phyloP scores from a whole-genome alignment of 306 rosid genomes.

The Prunus kanzakura region DNA sequence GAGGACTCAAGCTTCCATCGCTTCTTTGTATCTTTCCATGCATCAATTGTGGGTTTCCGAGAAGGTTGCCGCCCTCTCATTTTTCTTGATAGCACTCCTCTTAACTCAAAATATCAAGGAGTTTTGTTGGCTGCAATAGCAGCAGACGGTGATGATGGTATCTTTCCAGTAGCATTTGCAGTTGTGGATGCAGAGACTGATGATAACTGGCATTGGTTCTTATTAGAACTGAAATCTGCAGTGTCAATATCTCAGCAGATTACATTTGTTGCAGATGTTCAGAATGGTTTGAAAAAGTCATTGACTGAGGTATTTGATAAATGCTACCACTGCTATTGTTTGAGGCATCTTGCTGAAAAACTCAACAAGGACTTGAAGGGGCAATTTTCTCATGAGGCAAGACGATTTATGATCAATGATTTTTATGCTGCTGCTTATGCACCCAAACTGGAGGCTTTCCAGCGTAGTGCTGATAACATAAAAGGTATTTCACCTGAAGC shows the following conservation, averaged over 20 bases:
- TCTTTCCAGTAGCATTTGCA: conserved; percentile 87
- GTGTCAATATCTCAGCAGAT: conserved; percentile 53
- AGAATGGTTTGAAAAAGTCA: conserved; percentile 64
- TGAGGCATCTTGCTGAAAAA: conserved; percentile 86
- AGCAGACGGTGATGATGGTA: conserved; percentile 79
- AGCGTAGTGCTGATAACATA: conserved; percentile 62
- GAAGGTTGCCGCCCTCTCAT: conserved; percentile 91
- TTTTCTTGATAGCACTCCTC: conserved; percentile 74
- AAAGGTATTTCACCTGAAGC: conserved; percentile 94
- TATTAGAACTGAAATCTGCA: conserved; percentile 64
- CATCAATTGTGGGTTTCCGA: conserved; percentile 77
- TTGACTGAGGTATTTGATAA: conserved; percentile 70
- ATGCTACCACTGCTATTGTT: conserved; percentile 72
- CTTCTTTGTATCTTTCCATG: conserved; percentile 78
- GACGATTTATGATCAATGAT: conserved; percentile 88
- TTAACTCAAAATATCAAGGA: conserved; percentile 91
- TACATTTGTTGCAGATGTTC: conserved; percentile 83
- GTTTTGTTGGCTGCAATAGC: conserved; percentile 78
- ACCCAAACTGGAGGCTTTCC: conserved; percentile 62
- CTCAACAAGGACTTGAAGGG: conserved; percentile 92
- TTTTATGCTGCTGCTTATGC: conserved; percentile 85
- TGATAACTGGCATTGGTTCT: conserved; percentile 94
- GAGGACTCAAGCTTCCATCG: conserved; percentile 96
- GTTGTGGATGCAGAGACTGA: conserved; percentile 83
- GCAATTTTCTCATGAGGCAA: conserved; percentile 94